phyloP scores from a whole-genome alignment of 2,329 filamentous ascomycete species.

The Graphilbum fragrans region DNA sequence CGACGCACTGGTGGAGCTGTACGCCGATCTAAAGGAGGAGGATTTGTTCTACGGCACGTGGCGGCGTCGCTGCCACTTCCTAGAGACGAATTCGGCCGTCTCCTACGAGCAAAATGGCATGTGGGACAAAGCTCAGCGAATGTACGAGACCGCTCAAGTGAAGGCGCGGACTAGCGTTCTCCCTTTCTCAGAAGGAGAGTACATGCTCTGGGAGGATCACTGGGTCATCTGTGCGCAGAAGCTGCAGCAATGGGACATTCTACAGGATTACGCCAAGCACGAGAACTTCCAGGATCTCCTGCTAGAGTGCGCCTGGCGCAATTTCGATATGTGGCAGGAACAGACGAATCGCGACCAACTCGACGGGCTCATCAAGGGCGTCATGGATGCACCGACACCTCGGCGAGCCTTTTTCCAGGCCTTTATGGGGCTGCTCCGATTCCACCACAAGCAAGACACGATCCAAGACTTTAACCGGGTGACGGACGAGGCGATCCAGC shows the following conservation, averaged over 20 bases:
- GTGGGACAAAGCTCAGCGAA: constrained; percentile 97
- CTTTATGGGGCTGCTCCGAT: constrained; percentile 92
- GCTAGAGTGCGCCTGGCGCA: constrained; percentile 89
- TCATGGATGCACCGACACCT: constrained; percentile 94
- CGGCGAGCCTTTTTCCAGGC: constrained; percentile 93
- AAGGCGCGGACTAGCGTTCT: constrained; percentile 94
- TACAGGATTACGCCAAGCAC: constrained; percentile 96
- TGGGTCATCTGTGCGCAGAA: constrained; percentile 98
- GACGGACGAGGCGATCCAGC: constrained; percentile 92
- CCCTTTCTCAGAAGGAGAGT: constrained; percentile 91
- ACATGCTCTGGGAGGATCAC: constrained; percentile 99
- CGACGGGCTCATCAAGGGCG: constrained; percentile 87
- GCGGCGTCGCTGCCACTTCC: constrained; percentile 87
- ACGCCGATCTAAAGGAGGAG: constrained; percentile 82
- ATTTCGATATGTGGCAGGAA: constrained; percentile 88
- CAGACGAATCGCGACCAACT: constrained; percentile 78
- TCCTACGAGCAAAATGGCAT: constrained; percentile 98
- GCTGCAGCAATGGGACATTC: constrained; percentile 95
- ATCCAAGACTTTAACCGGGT: constrained; percentile 73
- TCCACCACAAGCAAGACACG: constrained; percentile 78
- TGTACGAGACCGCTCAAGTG: constrained; percentile 94
- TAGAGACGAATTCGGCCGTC: constrained; percentile 92
- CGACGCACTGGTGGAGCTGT: constrained; percentile 89
- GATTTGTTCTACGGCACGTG: constrained; percentile 97
- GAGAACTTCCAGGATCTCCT: constrained; percentile 97